phyloP scores from a whole-genome alignment of 345 rosid genomes.

The Streptanthus diversifolius region DNA sequence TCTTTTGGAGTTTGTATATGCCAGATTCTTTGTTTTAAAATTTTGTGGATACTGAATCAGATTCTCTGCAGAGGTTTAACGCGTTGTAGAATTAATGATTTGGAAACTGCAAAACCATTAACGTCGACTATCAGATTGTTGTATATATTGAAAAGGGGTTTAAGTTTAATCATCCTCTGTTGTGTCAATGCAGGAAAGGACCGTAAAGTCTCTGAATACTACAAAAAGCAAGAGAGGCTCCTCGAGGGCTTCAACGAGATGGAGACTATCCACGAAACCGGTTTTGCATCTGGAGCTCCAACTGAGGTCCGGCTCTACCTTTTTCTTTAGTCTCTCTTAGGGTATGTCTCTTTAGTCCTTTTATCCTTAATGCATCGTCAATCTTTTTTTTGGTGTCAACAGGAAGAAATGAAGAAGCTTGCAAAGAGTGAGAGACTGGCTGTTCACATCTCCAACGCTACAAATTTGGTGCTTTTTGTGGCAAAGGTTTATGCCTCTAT shows the following conservation, averaged over 20 bases:
- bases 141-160: neutral
- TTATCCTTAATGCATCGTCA: neutral
- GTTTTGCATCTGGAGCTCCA: constrained; percentile 50
- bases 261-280: constrained; percentile 65
- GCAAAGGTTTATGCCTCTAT: constrained; percentile 76
- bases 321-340: neutral
- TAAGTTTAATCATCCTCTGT: neutral
- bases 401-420: constrained; percentile 75
- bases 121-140: neutral
- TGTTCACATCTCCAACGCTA: constrained; percentile 51
- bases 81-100: neutral
- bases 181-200: constrained; percentile 45
- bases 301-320: constrained; percentile 47
- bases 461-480: constrained; percentile 63
- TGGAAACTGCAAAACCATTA: neutral
- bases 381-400: neutral
- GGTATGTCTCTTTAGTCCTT: neutral
- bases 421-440: constrained; percentile 70
- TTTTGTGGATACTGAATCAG: constrained; percentile 19
- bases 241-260: constrained; percentile 75
- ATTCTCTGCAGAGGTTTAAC: neutral
- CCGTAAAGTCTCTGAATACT: constrained; percentile 70
- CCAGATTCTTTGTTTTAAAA: neutral
- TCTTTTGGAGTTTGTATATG: constrained; percentile 9
- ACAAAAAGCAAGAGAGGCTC: constrained; percentile 77